Conservation (phyloP, 805 yeast species). For the Saturnispora gosingensis region DNA sequence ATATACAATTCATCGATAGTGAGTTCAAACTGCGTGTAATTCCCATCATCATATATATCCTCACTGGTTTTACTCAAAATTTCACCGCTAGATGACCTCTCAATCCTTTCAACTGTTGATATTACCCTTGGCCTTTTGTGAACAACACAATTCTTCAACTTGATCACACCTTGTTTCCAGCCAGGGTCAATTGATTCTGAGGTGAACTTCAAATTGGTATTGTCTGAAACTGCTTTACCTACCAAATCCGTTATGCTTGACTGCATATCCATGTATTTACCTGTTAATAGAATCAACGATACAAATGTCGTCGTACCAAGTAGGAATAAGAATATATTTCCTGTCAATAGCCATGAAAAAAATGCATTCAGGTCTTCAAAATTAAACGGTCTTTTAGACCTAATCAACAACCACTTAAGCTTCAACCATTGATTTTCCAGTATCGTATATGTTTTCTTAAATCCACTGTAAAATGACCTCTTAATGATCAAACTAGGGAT, state of each 20-base stretch:
- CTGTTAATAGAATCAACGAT: constrained; percentile 63
- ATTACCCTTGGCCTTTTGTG: constrained; percentile 61
- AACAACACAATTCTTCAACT: constrained; percentile 76
- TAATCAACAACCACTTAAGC: constrained; percentile 66
- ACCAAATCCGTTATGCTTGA: constrained; percentile 74
- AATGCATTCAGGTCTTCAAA: constrained; percentile 89
- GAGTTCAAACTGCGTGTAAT: constrained; percentile 90
- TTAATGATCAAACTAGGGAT: neutral
- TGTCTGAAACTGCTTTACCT: constrained; percentile 77
- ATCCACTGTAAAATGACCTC: neutral
- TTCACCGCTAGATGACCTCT: constrained; percentile 17
- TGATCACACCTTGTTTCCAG: constrained; percentile 82
- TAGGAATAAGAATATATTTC: constrained; percentile 69
- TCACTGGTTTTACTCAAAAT: constrained; percentile 10
- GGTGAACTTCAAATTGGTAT: constrained; percentile 72
- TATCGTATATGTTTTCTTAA: neutral
- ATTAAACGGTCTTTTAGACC: constrained; percentile 74
- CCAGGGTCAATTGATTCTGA: constrained; percentile 91
- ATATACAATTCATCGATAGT: constrained; percentile 80
- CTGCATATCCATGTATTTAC: constrained; percentile 82
- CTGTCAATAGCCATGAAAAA: constrained; percentile 85
- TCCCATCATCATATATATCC: constrained; percentile 63
- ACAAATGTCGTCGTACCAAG: constrained; percentile 90
- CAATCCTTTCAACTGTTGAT: constrained; percentile 27
- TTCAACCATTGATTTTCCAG: constrained; percentile 15